These are phyloP conservation scores for Kazachstania martiniae DNA, from an alignment of 805 yeast genomes.

Conservation along the genomic window DNA sequence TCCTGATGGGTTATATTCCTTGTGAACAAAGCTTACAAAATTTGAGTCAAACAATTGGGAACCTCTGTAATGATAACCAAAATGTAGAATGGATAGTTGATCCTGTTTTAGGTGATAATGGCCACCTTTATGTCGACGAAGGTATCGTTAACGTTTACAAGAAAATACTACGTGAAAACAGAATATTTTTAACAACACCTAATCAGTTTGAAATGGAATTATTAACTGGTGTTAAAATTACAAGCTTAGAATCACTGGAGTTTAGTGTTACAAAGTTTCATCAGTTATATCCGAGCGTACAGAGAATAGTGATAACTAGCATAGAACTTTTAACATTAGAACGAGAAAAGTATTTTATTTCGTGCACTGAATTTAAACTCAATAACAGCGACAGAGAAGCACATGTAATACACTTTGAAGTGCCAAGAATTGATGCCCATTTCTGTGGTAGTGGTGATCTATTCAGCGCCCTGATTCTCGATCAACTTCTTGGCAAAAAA, in stretches of 20 bases:
- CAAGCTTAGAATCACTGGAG: conserved; percentile 28
- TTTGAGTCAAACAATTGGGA: conserved; percentile 34
- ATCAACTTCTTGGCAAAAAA: conserved; percentile 31
- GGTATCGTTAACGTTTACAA: conserved; percentile 43
- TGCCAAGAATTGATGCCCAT: conserved; percentile 38
- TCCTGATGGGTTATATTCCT: conserved; percentile 76
- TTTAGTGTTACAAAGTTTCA: conserved; percentile 34
- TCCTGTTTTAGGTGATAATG: conserved; percentile 91
- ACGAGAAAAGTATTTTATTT: conserved; percentile 2
- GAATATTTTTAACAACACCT: conserved; percentile 49
- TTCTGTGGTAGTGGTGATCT: conserved; percentile 73
- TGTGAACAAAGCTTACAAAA: conserved; percentile 42
- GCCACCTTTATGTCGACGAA: conserved; percentile 61
- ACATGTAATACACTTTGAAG: conserved; percentile 1
- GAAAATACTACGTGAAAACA: conserved; percentile 33
- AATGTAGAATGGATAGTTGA: conserved; percentile 57
- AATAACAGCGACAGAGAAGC: background rate
- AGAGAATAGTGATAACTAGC: conserved; percentile 50
- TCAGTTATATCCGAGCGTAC: conserved; percentile 33
- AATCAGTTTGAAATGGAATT: conserved; percentile 67
- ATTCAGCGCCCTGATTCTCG: conserved; percentile 50
- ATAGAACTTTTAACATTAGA: conserved; percentile 20
- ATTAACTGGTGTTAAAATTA: conserved; percentile 38
- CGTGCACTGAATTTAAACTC: conserved; percentile 1
- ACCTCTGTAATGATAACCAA: conserved; percentile 21